phyloP scores from a whole-genome alignment of 2,329 filamentous ascomycete genomes.

The Diplodia corticola region DNA sequence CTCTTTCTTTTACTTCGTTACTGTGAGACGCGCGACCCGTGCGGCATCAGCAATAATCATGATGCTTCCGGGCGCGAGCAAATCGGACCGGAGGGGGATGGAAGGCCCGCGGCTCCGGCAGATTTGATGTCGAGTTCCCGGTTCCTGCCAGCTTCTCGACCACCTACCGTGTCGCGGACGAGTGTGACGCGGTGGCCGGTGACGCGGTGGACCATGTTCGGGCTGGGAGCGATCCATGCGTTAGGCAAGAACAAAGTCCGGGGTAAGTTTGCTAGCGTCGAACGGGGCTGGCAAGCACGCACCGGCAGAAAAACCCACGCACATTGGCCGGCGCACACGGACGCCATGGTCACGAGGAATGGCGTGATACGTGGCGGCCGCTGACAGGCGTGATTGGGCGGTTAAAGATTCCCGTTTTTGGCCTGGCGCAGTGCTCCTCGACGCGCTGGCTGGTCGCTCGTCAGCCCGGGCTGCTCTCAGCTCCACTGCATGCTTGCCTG shows the following conservation, averaged over 20 bases:
- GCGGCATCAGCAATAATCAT: background rate
- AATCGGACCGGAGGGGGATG: background rate
- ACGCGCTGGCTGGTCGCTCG: background rate
- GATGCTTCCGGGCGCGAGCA: background rate
- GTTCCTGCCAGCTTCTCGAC: too few relatives aligned
- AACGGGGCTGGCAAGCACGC: background rate
- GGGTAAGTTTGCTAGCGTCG: background rate
- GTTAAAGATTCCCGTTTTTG: conserved; percentile 13
- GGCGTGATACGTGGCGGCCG: conserved; percentile 1
- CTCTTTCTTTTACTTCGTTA: background rate
- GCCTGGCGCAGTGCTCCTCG: background rate
- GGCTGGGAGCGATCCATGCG: background rate
- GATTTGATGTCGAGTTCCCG: background rate
- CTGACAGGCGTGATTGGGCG: background rate
- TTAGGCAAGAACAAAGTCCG: background rate
- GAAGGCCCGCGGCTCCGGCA: background rate
- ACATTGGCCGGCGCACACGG: background rate
- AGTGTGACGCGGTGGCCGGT: background rate
- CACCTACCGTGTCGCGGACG: background rate
- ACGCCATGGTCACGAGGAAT: background rate
- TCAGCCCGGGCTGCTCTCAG: background rate
- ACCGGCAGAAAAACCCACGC: background rate
- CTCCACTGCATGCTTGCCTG: background rate
- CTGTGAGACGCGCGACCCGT: background rate
- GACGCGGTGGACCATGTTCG: too few relatives aligned